Evolutionary conservation across 2,329 filamentous ascomycete genomes (phyloP).

Genomic region (Botrytis galanthina): DNA sequence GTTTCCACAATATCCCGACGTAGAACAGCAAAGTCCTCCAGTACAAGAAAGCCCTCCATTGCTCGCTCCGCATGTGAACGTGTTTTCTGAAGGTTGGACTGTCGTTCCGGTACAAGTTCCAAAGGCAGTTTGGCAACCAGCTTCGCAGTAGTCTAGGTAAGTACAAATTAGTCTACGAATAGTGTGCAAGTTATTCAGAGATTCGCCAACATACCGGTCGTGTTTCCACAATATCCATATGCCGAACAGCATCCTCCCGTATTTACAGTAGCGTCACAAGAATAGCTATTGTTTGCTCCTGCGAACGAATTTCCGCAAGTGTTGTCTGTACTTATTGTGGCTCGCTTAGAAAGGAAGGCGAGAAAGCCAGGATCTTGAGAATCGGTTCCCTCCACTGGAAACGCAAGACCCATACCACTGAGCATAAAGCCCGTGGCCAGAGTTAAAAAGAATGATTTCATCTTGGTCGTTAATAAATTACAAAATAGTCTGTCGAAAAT

Average conservation of each 20-base stretch:
- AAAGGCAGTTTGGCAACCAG: constrained; percentile 25
- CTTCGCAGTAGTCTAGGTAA: constrained; percentile 33
- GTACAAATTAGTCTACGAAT: neutral
- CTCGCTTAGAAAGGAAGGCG: constrained; percentile 20
- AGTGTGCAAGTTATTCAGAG: neutral
- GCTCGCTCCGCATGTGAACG: constrained; percentile 10
- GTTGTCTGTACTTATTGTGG: constrained; percentile 24
- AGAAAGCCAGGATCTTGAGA: constrained; percentile 20
- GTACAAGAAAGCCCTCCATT: constrained; percentile 16
- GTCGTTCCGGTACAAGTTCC: constrained; percentile 16
- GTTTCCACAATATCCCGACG: constrained; percentile 18
- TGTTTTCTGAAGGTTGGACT: constrained; percentile 10
- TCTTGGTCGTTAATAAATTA: constrained; percentile 11
- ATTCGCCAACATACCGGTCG: constrained; percentile 18
- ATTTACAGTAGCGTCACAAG: constrained; percentile 30
- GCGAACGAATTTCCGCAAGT: constrained; percentile 26
- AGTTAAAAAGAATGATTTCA: constrained; percentile 19
- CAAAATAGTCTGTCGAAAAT: neutral
- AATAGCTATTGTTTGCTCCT: constrained; percentile 27
- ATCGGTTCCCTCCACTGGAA: constrained; percentile 11
- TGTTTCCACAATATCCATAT: constrained; percentile 28
- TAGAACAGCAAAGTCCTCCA: constrained; percentile 16
- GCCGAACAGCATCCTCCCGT: constrained; percentile 37
- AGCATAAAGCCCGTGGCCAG: constrained; percentile 16
- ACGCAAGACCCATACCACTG: constrained; percentile 16